phyloP scores from a whole-genome alignment of 495 filamentous ascomycete genomes.

The Penicillium longicatenatum region DNA sequence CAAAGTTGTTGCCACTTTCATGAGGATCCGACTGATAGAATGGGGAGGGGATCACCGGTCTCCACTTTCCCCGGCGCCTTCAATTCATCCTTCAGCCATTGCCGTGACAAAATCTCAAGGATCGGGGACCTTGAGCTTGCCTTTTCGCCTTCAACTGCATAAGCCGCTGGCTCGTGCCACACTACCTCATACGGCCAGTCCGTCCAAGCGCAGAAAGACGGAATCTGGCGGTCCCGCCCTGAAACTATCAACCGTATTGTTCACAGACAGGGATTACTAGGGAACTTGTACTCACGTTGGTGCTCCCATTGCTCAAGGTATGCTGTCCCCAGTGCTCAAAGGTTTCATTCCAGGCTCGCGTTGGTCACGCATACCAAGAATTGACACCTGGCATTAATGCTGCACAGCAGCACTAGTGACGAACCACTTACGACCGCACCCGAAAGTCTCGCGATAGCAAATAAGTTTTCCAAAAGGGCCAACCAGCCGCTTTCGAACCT shows the following conservation, averaged over 20 bases:
- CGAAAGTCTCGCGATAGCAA: background rate
- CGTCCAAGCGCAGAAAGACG: too few species aligned
- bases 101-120: too few species aligned
- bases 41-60: background rate
- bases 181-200: too few species aligned
- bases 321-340: background rate
- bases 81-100: background rate
- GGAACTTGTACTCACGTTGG: background rate
- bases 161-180: too few species aligned
- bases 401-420: conserved; percentile 1
- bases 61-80: background rate
- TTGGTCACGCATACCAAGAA: background rate
- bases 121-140: too few species aligned
- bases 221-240: background rate
- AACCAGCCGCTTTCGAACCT: background rate
- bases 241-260: background rate
- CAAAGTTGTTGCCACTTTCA: background rate
- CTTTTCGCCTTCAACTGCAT: background rate
- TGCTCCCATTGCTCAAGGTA: background rate
- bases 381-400: background rate
- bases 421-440: background rate
- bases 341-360: background rate
- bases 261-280: background rate
- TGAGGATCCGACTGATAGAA: too few species aligned
- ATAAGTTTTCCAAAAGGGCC: conserved; percentile 10